A percentile compares a stretch with the other conserved stretches of the same genome.
Conservation (phyloP, 148 eudicot genomes). For the Rhododendron mucronatum region DNA sequence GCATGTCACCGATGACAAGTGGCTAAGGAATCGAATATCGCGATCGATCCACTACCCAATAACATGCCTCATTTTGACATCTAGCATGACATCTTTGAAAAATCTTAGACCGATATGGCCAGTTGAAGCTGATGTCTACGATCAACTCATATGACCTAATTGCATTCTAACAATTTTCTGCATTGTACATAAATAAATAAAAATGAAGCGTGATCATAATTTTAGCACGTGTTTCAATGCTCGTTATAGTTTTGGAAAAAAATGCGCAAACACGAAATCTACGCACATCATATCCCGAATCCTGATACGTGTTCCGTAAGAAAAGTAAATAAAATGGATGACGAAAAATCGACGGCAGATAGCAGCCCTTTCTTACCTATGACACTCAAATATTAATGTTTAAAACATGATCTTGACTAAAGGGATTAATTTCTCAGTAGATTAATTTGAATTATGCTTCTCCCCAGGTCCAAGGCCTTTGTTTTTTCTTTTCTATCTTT, state of each 20-base stretch:
- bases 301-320: neutral
- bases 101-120: neutral
- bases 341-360: neutral
- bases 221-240: neutral
- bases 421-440: neutral
- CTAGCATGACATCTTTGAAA: neutral
- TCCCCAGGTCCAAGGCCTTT: neutral
- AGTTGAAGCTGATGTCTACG: neutral
- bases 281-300: neutral
- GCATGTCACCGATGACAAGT: neutral
- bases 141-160: neutral
- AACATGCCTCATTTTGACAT: neutral
- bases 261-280: neutral
- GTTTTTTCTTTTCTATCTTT: neutral
- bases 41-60: neutral
- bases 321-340: neutral
- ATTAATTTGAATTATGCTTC: neutral
- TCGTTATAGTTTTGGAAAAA: neutral
- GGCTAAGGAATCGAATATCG: neutral
- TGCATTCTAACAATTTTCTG: neutral
- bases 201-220: neutral
- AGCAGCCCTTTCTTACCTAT: neutral
- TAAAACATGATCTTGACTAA: neutral
- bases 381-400: neutral
- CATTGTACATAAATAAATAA: neutral